Evolutionary conservation across 805 yeast species (phyloP), one percentile per base, ranked within the genome.

Genomic region (Kuraishia capsulata): DNA sequence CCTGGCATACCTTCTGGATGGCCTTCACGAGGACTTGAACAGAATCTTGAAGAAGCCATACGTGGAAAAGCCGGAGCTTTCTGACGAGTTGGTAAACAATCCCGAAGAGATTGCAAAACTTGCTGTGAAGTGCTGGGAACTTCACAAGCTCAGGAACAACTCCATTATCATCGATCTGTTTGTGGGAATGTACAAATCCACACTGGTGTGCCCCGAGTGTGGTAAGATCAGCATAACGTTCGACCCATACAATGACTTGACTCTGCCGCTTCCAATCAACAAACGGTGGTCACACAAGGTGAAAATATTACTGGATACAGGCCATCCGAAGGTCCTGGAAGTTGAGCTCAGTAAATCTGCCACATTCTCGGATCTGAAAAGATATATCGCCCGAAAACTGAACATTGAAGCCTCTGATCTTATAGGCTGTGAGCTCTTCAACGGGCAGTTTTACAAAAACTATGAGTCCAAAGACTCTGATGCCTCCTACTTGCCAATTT

Each of bases 191-290:
- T 92, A 90, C 56, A 85, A 89, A 57, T 87, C 96, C 2, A 88
- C 96, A 0, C 65, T 92, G 39, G 70, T 81, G 10, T 90, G 98
- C 53, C 97, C 97, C 0, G 78, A 62, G 6, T 92, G 98, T 59
- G 54, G 69, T 16, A 81, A 81, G 48, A 73, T 84, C 5, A 81
- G 94, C 20, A 71, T 90, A 20, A 89, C 97, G 0, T 92, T 89
- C 61, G 98, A 90, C 56, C 97, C 98, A 0, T 90, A 78, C 53
- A 86, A 78, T 60, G 96, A 88, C 52, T 62, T 90, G 45, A 88
- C 98, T 0, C 62, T 90, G 33, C 97, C 97, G 0, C 64, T 90
- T 19, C 97, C 97, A 0, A 74, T 81, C 2, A 73, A 74, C 35
- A 73, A 78, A 36, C 65, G 71, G 35, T 89, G 97, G 96, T 60